These are phyloP conservation scores for Corrigiola litoralis DNA, from an alignment of 179 eudicot species.

Conservation along the genomic window DNA sequence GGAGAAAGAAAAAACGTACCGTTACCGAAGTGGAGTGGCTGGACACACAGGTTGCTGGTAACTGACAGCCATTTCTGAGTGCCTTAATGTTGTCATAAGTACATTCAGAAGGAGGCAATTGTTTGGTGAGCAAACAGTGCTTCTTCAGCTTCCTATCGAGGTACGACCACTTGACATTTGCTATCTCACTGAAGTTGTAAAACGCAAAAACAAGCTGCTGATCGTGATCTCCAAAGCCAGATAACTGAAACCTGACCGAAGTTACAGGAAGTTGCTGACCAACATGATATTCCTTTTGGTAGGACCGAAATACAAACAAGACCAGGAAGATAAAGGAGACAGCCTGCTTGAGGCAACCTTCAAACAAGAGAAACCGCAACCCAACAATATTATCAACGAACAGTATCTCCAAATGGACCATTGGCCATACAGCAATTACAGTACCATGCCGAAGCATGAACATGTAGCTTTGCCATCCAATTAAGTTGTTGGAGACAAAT, in stretches of 20 bases:
- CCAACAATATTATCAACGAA: constrained; percentile 73
- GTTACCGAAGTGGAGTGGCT: constrained; percentile 25
- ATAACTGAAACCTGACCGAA: constrained; percentile 62
- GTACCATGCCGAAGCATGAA: constrained; percentile 55
- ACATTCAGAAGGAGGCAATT: constrained; percentile 74
- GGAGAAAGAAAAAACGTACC: constrained; percentile 36
- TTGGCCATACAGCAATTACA: constrained; percentile 52
- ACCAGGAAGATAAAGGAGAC: constrained; percentile 49
- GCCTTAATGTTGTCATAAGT: constrained; percentile 76
- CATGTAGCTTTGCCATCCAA: constrained; percentile 27
- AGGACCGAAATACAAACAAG: constrained; percentile 46
- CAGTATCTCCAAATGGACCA: constrained; percentile 70
- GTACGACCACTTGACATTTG: constrained; percentile 51
- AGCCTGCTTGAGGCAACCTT: constrained; percentile 79
- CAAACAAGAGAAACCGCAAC: constrained; percentile 69
- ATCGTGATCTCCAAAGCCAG: constrained; percentile 36
- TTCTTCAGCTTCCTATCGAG: constrained; percentile 55
- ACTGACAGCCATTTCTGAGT: constrained; percentile 40
- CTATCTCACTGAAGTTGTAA: constrained; percentile 48
- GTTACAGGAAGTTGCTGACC: constrained; percentile 63
- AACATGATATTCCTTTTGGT: constrained; percentile 30
- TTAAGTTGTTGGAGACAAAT: constrained; percentile 19
- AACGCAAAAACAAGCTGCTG: constrained; percentile 59
- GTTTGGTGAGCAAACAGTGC: constrained; percentile 51
- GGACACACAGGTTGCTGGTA: constrained; percentile 19